Percentiles rank a stretch among this genome's conserved stretches.
phyloP scores from a whole-genome alignment of 2,329 filamentous ascomycete genomes.

The Aspergillus nomiae region DNA sequence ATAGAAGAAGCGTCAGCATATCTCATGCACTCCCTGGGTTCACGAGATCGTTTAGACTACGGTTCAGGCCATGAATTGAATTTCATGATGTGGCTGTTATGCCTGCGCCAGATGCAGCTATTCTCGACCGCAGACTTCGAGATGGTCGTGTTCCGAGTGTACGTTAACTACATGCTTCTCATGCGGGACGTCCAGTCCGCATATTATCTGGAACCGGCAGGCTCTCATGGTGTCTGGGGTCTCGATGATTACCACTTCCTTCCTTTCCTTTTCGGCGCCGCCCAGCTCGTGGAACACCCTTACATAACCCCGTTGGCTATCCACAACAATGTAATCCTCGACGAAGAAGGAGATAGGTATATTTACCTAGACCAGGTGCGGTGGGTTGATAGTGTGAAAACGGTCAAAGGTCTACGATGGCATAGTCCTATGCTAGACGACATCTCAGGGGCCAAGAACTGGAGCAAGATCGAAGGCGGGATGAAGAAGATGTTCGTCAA shows the following conservation, averaged over 20 bases:
- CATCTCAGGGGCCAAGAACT: constrained; percentile 85
- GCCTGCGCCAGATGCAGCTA: constrained; percentile 76
- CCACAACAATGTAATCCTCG: constrained; percentile 83
- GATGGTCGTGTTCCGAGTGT: constrained; percentile 73
- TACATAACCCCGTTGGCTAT: constrained; percentile 79
- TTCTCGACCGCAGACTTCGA: constrained; percentile 69
- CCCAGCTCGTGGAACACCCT: constrained; percentile 81
- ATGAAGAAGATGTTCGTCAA: constrained; percentile 97
- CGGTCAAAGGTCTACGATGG: constrained; percentile 90
- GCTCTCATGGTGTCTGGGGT: constrained; percentile 97
- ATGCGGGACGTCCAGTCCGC: constrained; percentile 88
- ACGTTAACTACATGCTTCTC: constrained; percentile 77
- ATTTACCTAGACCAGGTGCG: constrained; percentile 89
- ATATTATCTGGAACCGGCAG: constrained; percentile 96
- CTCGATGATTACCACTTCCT: constrained; percentile 97
- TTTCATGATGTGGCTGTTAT: constrained; percentile 95
- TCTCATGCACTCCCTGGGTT: constrained; percentile 81
- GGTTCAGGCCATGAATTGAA: constrained; percentile 97
- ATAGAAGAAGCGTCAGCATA: constrained; percentile 77
- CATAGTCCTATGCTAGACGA: constrained; percentile 98
- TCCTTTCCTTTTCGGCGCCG: constrained; percentile 91
- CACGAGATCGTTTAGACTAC: constrained; percentile 86
- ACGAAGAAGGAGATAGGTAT: constrained; percentile 81
- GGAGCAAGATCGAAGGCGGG: constrained; percentile 88
- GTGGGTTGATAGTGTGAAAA: constrained; percentile 96